These are phyloP conservation scores for Phytophthora vignae DNA, from an alignment of 352 stramenopile species.

Conservation along the genomic window DNA sequence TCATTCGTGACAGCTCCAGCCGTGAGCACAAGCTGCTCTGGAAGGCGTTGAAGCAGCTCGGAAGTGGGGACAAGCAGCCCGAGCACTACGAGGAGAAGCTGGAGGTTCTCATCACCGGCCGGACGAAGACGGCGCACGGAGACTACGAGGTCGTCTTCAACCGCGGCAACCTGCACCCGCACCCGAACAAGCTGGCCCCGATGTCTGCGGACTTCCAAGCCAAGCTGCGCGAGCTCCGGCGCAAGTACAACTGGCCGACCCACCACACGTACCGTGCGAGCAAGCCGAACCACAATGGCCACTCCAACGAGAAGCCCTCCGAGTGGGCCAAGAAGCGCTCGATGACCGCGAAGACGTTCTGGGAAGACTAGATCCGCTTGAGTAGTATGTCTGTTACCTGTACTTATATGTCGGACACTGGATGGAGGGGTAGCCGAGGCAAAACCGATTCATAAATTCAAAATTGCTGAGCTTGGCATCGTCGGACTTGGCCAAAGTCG, in stretches of 20 bases:
- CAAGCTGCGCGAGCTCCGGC: constrained; percentile 41
- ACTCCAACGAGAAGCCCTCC: constrained; percentile 60
- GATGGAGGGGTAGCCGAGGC: too few species aligned
- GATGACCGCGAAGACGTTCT: constrained; percentile 38
- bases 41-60: constrained; percentile 49
- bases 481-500: neutral
- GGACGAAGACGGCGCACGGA: constrained; percentile 20
- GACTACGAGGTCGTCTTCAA: constrained; percentile 63
- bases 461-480: constrained; percentile 8
- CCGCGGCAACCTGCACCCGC: constrained; percentile 64
- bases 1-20: constrained; percentile 35
- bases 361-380: constrained; percentile 33
- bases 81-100: constrained; percentile 61
- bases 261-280: constrained; percentile 55
- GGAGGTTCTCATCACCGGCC: constrained; percentile 57
- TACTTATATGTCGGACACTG: constrained; percentile 12
- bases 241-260: constrained; percentile 42
- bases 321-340: constrained; percentile 49
- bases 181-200: constrained; percentile 52
- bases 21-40: constrained; percentile 62
- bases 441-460: constrained; percentile 10
- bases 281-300: constrained; percentile 46
- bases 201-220: constrained; percentile 50
- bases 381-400: constrained; percentile 6
- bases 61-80: constrained; percentile 24